phyloP scores from a whole-genome alignment of 202 grass and related monocot species.

The Panicum virgatum region DNA sequence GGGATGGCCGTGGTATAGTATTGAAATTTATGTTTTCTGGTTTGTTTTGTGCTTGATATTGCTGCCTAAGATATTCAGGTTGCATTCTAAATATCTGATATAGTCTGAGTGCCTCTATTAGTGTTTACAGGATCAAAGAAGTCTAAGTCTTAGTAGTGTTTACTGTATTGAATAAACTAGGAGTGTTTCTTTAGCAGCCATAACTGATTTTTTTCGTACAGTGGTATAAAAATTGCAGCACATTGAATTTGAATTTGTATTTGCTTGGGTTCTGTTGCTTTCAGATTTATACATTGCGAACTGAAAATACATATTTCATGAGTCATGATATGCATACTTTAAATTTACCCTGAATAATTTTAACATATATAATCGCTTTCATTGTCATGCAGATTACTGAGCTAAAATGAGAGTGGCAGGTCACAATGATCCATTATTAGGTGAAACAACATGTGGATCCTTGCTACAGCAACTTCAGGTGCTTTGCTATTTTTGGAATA shows the following conservation, averaged over 20 bases:
- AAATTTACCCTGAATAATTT: constrained; percentile 3
- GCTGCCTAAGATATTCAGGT: neutral
- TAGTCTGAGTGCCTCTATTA: neutral
- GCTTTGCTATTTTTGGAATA: neutral
- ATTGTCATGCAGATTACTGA: constrained; percentile 50
- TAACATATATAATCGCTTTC: constrained; percentile 14
- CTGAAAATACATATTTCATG: neutral
- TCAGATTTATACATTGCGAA: neutral
- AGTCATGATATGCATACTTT: neutral
- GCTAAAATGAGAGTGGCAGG: constrained; percentile 63
- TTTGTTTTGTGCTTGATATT: constrained; percentile 12
- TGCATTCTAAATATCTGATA: neutral
- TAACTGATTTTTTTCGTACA: neutral
- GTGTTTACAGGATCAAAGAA: neutral
- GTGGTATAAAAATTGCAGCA: neutral
- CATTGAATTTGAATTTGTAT: neutral
- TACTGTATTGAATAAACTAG: neutral
- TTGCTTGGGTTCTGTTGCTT: neutral
- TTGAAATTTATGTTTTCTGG: neutral
- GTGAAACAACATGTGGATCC: constrained; percentile 76
- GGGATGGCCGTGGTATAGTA: neutral
- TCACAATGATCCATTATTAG: constrained; percentile 58
- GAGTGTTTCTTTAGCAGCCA: neutral
- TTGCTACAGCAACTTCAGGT: constrained; percentile 93
- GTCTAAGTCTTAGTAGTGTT: neutral